Base-by-base conservation (phyloP, 2,329 filamentous ascomycete genomes). In the Arthrobotrys sinensis region DNA sequence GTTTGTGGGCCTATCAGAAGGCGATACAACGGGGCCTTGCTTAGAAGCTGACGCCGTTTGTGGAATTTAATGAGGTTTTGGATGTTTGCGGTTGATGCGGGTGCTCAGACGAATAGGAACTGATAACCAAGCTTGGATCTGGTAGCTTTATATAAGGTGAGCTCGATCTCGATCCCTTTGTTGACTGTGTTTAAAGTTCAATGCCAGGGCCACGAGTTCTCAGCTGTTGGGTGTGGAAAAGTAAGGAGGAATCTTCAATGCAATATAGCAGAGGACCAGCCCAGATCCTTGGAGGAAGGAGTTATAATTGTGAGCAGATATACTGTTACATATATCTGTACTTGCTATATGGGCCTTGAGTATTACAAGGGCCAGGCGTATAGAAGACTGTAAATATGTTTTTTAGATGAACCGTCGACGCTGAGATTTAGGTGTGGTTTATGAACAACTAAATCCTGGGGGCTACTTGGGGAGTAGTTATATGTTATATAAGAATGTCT, bases 271-370 rank as follows among this genome's bases (percentile, higher is more conserved):
- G 38, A 62, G 43, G 52, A 77, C 66, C 19, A 34, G 28, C n/a
- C 60, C 57, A 65, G 65, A 66, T 70, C 66, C 65, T 76, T 76
- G 72, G 57, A 28, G 24, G 24, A 45, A 63, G 71, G 57, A 65
- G 73, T 50, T 77, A 71, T 77, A 71, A 24, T 53, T 50, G 65
- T 40, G 48, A 45, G 32, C 48, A 24, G 60, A 70, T 77, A 77
- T 70, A 62, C 48, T 66, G 63, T 65, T 60, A 52, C 50, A 66
- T 77, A 77, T 77, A 77, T 50, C 66, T 34, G 73, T 32, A 46
- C 73, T 62, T 38, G 50, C 43, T 77, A 70, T 70, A 43, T 70
- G 28, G 50, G 55, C 57, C 36, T 67, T 45, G 32, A n/a, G 32
- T 48, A 50, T 66, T 48, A 70, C 65, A 28, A 55, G 71, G 53